Base-by-base conservation (phyloP, 2,329 filamentous ascomycete species). In the Fusarium foetens region DNA sequence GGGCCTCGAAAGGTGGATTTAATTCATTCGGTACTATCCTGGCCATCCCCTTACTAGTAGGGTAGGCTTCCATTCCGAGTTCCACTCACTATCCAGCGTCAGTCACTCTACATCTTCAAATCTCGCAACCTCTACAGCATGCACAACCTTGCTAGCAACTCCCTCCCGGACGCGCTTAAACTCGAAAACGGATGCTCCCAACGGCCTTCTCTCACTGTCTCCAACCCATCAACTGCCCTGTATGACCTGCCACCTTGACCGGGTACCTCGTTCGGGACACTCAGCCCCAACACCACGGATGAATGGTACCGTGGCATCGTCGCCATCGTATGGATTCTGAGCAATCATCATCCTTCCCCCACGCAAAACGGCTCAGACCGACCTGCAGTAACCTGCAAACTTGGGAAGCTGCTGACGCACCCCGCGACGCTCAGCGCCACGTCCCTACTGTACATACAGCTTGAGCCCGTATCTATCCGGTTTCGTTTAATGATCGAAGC, bases 401-500 rank as follows among this genome's bases (percentile, higher is more conserved):
- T 59, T 69, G 66, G 58, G 49, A 68, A 64, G 63, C 58, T 70
- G 74, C 75, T 77, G 74, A 77, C 75, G 64, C 73, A 74, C 58
- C 59, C 66, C 67, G 63, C 71, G 64, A 64, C 63, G 57, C 43
- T 57, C 66, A 38, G 51, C 49, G 57, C 53, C 61, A 57, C 58
- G 54, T 66, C 52, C 60, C 43, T 69, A 36, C 36, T 51, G 35
- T 25, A 52, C 23, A 27, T 59, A 41, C 36, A 58, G 45, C 49
- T 55, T 31, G 60, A 39, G 54, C 27, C 66, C 46, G 58, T 69
- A 41, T 72, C 52, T 54, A 46, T 58, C 71, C 66, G 49, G 33
- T 53, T 39, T 53, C 43, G 53, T 54, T 76, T 77, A 83, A 76
- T 83, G 83, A 68, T 85, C 83, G 72, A 85, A 80, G 71, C 83